These are phyloP conservation scores for Wickerhamiella brachini DNA, from an alignment of 805 yeast species.

Conservation along the genomic window DNA sequence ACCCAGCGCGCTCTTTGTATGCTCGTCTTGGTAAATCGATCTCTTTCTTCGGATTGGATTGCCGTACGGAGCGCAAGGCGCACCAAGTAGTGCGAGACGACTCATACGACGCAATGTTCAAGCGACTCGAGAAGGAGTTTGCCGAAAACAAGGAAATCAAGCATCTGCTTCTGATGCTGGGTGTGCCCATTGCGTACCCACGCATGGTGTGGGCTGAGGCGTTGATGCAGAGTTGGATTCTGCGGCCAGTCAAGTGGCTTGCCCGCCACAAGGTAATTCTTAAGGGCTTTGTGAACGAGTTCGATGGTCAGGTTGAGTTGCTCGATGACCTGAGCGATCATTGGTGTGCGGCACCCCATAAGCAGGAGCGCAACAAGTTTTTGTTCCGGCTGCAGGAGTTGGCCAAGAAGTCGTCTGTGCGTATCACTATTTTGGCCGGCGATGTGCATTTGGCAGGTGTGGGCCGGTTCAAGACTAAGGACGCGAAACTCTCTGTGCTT, in stretches of 20 bases:
- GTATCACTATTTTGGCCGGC: slow-evolving; percentile 79
- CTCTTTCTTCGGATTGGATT: slow-evolving; percentile 70
- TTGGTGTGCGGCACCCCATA: slow-evolving; percentile 88
- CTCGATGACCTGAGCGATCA: slow-evolving; percentile 91
- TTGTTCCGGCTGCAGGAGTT: slow-evolving; percentile 48
- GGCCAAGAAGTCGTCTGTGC: slow-evolving; percentile 47
- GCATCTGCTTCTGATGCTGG: slow-evolving; percentile 72
- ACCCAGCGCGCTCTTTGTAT: slow-evolving; percentile 53
- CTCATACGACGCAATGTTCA: slow-evolving; percentile 50
- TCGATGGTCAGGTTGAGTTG: slow-evolving; percentile 83
- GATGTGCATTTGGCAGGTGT: slow-evolving; percentile 86
- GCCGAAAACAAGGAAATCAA: slow-evolving; percentile 39
- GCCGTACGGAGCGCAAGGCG: slow-evolving; percentile 77
- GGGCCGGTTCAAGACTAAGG: slow-evolving; percentile 55
- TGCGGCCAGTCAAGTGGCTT: slow-evolving; percentile 50
- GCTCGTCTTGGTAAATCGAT: slow-evolving; percentile 62
- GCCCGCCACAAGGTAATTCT: slow-evolving; percentile 33
- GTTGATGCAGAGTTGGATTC: slow-evolving; percentile 38
- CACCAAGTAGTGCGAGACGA: slow-evolving; percentile 38
- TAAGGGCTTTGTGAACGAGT: slow-evolving; percentile 72
- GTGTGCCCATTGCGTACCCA: slow-evolving; percentile 93
- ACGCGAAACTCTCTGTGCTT: slow-evolving; percentile 38
- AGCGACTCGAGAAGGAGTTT: slow-evolving; percentile 45
- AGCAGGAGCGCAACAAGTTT: slow-evolving; percentile 64
- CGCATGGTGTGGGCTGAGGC: slow-evolving; percentile 83